Conservation (phyloP, 2,329 filamentous ascomycete species). For the Claviceps maximensis region DNA sequence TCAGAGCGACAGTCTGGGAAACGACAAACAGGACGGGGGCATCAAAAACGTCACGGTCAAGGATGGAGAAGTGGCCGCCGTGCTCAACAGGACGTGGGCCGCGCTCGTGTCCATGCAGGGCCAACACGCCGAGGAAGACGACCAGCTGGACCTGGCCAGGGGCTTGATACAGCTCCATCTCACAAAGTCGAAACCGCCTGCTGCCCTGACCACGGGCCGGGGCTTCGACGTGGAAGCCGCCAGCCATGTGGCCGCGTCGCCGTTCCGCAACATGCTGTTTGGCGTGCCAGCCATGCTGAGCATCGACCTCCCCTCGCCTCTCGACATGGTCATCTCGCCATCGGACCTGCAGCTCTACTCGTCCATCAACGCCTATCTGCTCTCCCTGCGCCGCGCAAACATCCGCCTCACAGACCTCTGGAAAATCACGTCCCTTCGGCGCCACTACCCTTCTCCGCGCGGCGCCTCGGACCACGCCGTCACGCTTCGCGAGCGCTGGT, state of each 20-base stretch:
- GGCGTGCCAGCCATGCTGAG: constrained; percentile 57
- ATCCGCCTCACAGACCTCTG: constrained; percentile 74
- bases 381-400: constrained; percentile 76
- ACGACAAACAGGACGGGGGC: constrained; percentile 33
- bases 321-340: constrained; percentile 75
- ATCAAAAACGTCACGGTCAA: constrained; percentile 50
- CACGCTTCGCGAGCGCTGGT: constrained; percentile 50
- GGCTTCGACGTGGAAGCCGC: constrained; percentile 20
- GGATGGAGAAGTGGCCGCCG: constrained; percentile 70
- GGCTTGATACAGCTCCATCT: constrained; percentile 59
- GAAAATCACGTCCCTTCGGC: constrained; percentile 68
- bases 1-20: constrained; percentile 26
- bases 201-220: constrained; percentile 24
- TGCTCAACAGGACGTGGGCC: constrained; percentile 67
- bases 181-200: constrained; percentile 31
- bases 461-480: constrained; percentile 47
- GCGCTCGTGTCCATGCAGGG: constrained; percentile 63
- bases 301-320: constrained; percentile 60
- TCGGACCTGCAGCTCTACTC: constrained; percentile 71
- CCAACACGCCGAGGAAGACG: constrained; percentile 62
- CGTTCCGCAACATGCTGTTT: constrained; percentile 72
- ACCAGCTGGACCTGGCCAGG: constrained; percentile 70
- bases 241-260: constrained; percentile 31
- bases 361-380: constrained; percentile 72
- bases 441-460: constrained; percentile 59